Percentiles rank a stretch among this genome's conserved stretches.
These are phyloP conservation scores for Leishmania arabica DNA, from an alignment of 208 protist genomes.

Conservation along the genomic window DNA sequence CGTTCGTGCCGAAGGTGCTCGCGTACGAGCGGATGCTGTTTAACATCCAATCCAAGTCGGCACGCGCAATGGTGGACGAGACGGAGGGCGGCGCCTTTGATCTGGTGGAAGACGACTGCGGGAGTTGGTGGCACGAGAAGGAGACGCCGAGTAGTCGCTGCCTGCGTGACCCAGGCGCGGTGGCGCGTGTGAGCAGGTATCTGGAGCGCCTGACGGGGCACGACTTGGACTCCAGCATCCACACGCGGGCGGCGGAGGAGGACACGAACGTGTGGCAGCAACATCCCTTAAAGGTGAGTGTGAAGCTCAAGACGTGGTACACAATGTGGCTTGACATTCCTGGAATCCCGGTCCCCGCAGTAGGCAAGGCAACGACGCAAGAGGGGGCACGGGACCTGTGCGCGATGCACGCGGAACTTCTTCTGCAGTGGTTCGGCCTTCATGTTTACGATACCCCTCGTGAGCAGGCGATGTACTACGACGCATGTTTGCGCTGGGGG, in stretches of 20 bases:
- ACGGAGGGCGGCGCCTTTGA: slow-evolving; percentile 59
- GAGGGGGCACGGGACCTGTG: slow-evolving; percentile 43
- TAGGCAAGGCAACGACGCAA: slow-evolving; percentile 56
- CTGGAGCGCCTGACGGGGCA: slow-evolving; percentile 13
- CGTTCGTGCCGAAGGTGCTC: not conserved
- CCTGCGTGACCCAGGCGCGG: slow-evolving; percentile 44
- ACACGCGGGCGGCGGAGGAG: slow-evolving; percentile 16
- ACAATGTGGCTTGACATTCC: slow-evolving; percentile 18
- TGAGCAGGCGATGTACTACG: slow-evolving; percentile 54
- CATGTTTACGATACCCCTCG: slow-evolving; percentile 28
- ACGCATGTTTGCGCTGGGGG: slow-evolving; percentile 67
- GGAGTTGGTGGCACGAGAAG: slow-evolving; percentile 40
- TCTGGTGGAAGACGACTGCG: slow-evolving; percentile 45
- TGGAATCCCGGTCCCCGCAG: slow-evolving; percentile 24
- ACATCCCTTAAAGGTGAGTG: not conserved
- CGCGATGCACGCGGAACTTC: slow-evolving; percentile 78
- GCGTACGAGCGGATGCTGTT: not conserved
- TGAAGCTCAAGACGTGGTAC: slow-evolving; percentile 28
- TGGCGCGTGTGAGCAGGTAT: slow-evolving; percentile 39
- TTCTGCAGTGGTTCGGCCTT: slow-evolving; percentile 63
- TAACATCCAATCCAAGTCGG: slow-evolving; percentile 2
- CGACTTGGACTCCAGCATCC: slow-evolving; percentile 4
- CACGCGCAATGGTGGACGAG: slow-evolving; percentile 44
- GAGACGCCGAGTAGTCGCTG: slow-evolving; percentile 42
- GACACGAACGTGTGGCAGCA: slow-evolving; percentile 17